A percentile compares a stretch with the other conserved stretches of the same genome.
Evolutionary conservation across 2,329 filamentous ascomycete species (phyloP).

Genomic region (Pseudogymnoascus sp.): DNA sequence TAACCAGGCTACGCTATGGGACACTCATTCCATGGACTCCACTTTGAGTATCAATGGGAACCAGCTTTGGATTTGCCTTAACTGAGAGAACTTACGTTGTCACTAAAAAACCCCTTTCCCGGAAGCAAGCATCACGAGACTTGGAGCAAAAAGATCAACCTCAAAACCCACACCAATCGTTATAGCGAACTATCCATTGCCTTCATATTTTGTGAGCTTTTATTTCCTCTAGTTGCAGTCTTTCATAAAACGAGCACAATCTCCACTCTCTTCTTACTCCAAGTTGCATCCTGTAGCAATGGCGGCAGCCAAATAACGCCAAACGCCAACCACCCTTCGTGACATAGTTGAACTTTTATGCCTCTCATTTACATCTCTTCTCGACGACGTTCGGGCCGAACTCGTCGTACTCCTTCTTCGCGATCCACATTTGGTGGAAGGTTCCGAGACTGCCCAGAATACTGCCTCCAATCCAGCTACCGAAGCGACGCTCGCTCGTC

Average conservation of each 20-base stretch:
- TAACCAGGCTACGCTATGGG: not conserved
- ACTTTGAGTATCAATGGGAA: not conserved
- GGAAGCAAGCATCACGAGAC: not conserved
- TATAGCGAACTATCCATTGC: not conserved
- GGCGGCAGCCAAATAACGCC: conserved; percentile 7
- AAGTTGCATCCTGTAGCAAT: conserved; percentile 7
- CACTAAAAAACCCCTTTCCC: not conserved
- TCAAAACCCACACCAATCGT: not conserved
- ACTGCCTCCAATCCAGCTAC: conserved; percentile 92
- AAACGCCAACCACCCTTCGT: conserved; percentile 3
- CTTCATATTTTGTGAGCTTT: conserved; percentile 5
- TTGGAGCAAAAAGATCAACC: not conserved
- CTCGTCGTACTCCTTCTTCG: conserved; percentile 94
- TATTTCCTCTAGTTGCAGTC: conserved; percentile 8
- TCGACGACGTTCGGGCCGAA: conserved; percentile 85
- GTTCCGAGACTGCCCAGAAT: conserved; percentile 92
- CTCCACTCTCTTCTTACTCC: conserved; percentile 4
- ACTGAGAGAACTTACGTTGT: not conserved
- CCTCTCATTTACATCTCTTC: conserved; percentile 79
- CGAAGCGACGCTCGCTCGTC: conserved; percentile 83
- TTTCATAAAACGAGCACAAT: not conserved
- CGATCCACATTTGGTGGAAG: conserved; percentile 99
- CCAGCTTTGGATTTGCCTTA: not conserved
- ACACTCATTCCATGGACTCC: not conserved
- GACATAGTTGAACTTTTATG: not conserved